Base-by-base conservation (phyloP, 768 basidiomycete genomes). In the Dacryopinax spathularia region DNA sequence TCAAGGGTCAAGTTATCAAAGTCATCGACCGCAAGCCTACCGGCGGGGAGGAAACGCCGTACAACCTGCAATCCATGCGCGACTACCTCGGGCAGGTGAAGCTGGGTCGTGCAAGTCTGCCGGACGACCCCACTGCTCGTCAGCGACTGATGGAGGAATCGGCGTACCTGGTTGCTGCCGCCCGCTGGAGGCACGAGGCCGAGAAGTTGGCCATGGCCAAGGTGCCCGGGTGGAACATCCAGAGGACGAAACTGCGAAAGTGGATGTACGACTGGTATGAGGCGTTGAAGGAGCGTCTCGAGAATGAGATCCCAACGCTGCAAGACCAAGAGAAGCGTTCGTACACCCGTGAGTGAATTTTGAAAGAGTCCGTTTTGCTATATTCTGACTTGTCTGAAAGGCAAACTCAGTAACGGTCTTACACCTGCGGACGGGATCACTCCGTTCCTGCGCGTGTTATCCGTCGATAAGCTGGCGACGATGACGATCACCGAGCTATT, bases 211-310 rank as follows among this genome's bases (percentile, higher is more conserved):
- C 81, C 4, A 75, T 79, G 31, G 76, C 87, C 18, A 34, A 65
- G 34, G 33, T 62, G 1, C 65, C 68, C 35, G 48, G 48, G 20
- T 74, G 75, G 9, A 44, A 63, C 34, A 74, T 84, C 61, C 77
- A 76, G 43, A 73, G 76, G 31, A 75, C 75, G 16, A 79, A 83
- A 66, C 75, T 94, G 27, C 84, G 85, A 67, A 72, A 75, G 37
- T 88, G 87, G 87, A 90, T 95, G 88, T 91, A 87, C 86, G 76
- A 82, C 6, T 95, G 91, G 91, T 87, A 91, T 69, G 69, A 73
- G 18, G 79, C 80, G 66, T 78, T 93, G n/a, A 73, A 77, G 31
- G 71, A 59, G 2, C 77, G 82, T 4, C 72, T 88, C 4, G 76
- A 77, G 61, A 69, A 73, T 0, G 85, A 86, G 66, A 80, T 87